These are phyloP conservation scores for Lepraria neglecta DNA, from an alignment of 495 filamentous ascomycete species.

Conservation along the genomic window DNA sequence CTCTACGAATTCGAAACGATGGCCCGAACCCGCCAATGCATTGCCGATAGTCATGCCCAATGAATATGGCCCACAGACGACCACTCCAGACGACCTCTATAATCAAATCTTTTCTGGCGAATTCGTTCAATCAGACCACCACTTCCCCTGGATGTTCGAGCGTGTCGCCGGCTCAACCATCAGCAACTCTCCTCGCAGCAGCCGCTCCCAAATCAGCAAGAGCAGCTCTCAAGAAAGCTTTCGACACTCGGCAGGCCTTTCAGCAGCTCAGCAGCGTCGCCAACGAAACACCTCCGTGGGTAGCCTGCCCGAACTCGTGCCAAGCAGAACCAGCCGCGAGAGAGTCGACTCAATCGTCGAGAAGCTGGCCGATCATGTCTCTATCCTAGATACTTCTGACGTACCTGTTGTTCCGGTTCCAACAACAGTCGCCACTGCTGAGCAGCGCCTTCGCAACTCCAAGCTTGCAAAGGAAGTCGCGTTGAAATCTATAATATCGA, in stretches of 20 bases:
- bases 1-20: constrained; percentile 4
- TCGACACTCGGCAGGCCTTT: constrained; percentile 38
- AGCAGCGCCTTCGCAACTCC: constrained; percentile 19
- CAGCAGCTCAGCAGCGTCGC: constrained; percentile 41
- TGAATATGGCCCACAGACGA: constrained; percentile 29
- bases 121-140: constrained; percentile 42
- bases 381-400: constrained; percentile 8
- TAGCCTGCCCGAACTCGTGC: constrained; percentile 51
- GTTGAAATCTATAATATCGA: constrained; percentile 19
- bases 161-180: constrained; percentile 36
- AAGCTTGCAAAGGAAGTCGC: constrained; percentile 21
- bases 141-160: constrained; percentile 36
- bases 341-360: constrained; percentile 18
- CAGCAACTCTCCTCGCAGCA: constrained; percentile 44
- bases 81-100: constrained; percentile 36
- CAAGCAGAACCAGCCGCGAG: constrained; percentile 46
- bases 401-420: neutral
- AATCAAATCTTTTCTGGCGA: constrained; percentile 45
- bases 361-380: constrained; percentile 15
- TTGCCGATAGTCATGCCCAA: constrained; percentile 6
- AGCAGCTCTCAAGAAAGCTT: constrained; percentile 54
- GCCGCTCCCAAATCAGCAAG: constrained; percentile 52
- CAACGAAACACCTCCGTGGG: constrained; percentile 52
- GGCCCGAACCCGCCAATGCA: constrained; percentile 1
- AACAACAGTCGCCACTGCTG: neutral